phyloP scores from a whole-genome alignment of 2,329 filamentous ascomycete species.

The Dissoconium aciculare region DNA sequence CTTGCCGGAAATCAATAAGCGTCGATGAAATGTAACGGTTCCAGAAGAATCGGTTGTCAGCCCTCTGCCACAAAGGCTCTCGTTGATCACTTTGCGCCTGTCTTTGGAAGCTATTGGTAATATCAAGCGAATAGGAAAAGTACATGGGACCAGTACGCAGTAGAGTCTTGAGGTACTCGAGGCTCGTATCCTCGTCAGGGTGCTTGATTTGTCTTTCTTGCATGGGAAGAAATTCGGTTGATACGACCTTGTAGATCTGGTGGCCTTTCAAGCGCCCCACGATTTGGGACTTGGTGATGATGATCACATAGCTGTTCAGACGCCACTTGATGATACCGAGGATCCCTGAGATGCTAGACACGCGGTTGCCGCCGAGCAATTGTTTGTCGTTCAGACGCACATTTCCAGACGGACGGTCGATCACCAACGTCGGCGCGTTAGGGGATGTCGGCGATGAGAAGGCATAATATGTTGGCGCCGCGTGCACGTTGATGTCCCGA shows the following conservation, averaged over 20 bases:
- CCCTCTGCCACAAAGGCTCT: slow-evolving; percentile 72
- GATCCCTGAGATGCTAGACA: slow-evolving; percentile 90
- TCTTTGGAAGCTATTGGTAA: slow-evolving; percentile 93
- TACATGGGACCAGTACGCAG: slow-evolving; percentile 82
- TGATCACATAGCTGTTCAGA: slow-evolving; percentile 90
- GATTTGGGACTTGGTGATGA: slow-evolving; percentile 86
- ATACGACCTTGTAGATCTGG: slow-evolving; percentile 84
- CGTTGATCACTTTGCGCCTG: slow-evolving; percentile 62
- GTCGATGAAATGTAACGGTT: slow-evolving; percentile 87
- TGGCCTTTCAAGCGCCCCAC: slow-evolving; percentile 87
- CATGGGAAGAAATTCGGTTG: slow-evolving; percentile 85
- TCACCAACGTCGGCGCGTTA: slow-evolving; percentile 68
- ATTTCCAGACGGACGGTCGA: slow-evolving; percentile 87
- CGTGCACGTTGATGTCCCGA: slow-evolving; percentile 93
- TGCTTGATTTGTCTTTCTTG: slow-evolving; percentile 86
- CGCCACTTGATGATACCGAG: slow-evolving; percentile 86
- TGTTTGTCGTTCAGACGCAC: slow-evolving; percentile 70
- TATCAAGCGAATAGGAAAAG: slow-evolving; percentile 93
- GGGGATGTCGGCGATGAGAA: slow-evolving; percentile 93
- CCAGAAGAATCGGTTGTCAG: slow-evolving; percentile 98
- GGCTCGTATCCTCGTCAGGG: slow-evolving; percentile 83
- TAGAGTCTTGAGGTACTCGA: slow-evolving; percentile 64
- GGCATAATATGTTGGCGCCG: slow-evolving; percentile 80
- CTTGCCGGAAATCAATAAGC: slow-evolving; percentile 72
- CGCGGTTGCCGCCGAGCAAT: slow-evolving; percentile 60